Percentiles rank a stretch among this genome's conserved stretches.
Conservation (phyloP, 2,329 filamentous ascomycete genomes). For the Colletotrichum musae region DNA sequence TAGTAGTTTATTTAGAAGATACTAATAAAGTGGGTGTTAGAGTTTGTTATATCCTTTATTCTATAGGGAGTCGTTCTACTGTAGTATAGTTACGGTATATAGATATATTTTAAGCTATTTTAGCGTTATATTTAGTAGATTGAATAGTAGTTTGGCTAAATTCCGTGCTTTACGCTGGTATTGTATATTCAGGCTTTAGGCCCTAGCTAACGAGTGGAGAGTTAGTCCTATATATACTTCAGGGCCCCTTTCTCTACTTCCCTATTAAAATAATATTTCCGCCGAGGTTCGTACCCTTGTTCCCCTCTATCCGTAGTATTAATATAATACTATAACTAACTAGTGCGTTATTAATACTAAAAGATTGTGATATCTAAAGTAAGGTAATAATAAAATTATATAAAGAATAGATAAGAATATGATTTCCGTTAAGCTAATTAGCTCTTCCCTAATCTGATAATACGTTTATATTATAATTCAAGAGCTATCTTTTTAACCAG, state of each 20-base stretch:
- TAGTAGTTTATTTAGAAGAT: too few relatives aligned
- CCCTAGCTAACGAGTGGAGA: constrained; percentile 16
- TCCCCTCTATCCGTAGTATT: not conserved
- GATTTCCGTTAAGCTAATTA: not conserved
- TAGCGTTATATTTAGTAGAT: not conserved
- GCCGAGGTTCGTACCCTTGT: constrained; percentile 3
- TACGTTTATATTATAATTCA: not conserved
- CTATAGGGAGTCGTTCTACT: too few relatives aligned
- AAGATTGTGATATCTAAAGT: constrained; percentile 25
- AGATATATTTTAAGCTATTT: not conserved
- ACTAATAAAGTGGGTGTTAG: too few relatives aligned
- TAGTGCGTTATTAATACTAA: constrained; percentile 6
- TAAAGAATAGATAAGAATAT: constrained; percentile 1
- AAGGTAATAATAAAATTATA: constrained; percentile 2
- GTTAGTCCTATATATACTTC: not conserved
- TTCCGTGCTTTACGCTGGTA: not conserved
- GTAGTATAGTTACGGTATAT: not conserved
- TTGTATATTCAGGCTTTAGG: constrained; percentile 8
- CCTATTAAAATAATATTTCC: not conserved
- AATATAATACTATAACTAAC: constrained; percentile 1
- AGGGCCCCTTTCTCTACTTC: too few relatives aligned
- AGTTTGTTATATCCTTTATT: too few relatives aligned
- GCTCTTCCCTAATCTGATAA: not conserved
- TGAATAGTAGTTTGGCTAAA: not conserved
- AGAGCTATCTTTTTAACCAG: not conserved